Conservation (phyloP, 164 flowering plant genomes). For the Chimonanthus salicifolius region DNA sequence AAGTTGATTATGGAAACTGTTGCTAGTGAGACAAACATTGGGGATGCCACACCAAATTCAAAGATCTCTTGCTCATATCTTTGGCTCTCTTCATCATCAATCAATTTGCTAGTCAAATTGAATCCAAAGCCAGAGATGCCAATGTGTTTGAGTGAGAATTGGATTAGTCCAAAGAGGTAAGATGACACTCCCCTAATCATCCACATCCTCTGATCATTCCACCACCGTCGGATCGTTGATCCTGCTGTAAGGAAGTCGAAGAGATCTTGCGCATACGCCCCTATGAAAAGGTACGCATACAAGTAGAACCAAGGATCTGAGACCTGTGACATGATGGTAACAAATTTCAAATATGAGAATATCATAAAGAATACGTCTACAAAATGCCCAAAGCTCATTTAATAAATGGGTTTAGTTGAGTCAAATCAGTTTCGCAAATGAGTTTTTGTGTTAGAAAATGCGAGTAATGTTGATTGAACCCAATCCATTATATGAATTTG, state of each 20-base stretch:
- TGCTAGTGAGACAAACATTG: conserved; percentile 57
- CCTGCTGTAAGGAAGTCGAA: conserved; percentile 32
- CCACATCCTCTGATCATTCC: conserved; percentile 81
- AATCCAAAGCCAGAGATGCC: conserved; percentile 46
- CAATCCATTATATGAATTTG: too few species aligned
- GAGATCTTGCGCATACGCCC: conserved; percentile 53
- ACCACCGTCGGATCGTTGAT: conserved; percentile 49
- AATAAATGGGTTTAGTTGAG: too few species aligned
- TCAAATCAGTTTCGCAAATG: neutral
- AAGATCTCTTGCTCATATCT: conserved; percentile 48
- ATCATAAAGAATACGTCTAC: neutral
- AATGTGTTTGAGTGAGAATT: conserved; percentile 29
- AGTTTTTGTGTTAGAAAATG: neutral
- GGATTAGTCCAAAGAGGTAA: conserved; percentile 33
- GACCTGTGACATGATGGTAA: conserved; percentile 24
- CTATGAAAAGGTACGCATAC: conserved; percentile 48
- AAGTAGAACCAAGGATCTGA: conserved; percentile 49
- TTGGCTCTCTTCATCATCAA: conserved; percentile 44
- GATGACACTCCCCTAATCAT: conserved; percentile 53
- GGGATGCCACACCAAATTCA: conserved; percentile 63
- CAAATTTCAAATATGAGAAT: too few species aligned
- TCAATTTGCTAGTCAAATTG: conserved; percentile 53
- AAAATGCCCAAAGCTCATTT: neutral
- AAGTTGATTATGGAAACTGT: conserved; percentile 49
- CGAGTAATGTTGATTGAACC: neutral